Evolutionary conservation across 345 rosid genomes (phyloP).

Genomic region (Eucalyptus polybractea): DNA sequence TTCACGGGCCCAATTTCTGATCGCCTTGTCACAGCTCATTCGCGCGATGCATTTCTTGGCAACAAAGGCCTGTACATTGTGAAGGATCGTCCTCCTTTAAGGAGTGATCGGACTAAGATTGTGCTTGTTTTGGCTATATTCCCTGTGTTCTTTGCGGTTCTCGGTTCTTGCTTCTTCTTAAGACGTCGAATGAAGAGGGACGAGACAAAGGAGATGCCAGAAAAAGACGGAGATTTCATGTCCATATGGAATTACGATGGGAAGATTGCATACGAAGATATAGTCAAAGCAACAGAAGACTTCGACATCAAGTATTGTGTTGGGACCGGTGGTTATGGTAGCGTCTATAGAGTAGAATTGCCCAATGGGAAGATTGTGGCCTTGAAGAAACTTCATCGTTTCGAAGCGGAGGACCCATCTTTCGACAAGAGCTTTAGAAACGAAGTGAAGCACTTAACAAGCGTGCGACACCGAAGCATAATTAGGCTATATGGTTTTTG

Average conservation of each 20-base stretch:
- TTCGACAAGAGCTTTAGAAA: neutral
- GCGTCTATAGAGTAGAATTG: slow-evolving; percentile 8
- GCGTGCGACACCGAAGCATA: neutral
- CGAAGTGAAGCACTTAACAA: neutral
- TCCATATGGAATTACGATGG: slow-evolving; percentile 4
- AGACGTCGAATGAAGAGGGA: too few relatives aligned
- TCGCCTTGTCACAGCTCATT: neutral
- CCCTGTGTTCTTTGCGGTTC: neutral
- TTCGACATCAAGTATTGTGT: slow-evolving; percentile 7
- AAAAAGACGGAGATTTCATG: neutral
- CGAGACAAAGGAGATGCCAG: too few relatives aligned
- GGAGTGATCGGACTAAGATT: neutral
- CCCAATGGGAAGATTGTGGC: neutral
- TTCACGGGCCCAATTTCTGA: neutral
- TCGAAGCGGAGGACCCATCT: neutral
- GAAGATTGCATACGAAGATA: neutral
- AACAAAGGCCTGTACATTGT: neutral
- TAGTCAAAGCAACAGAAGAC: slow-evolving; percentile 2
- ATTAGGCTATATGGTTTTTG: neutral
- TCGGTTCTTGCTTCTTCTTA: too few relatives aligned
- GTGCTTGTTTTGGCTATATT: neutral
- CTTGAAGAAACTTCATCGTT: slow-evolving; percentile 1
- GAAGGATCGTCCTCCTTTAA: neutral
- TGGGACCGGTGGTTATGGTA: slow-evolving; percentile 8
- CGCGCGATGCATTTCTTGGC: neutral